Percentiles rank a stretch among this genome's conserved stretches.
phyloP scores from a whole-genome alignment of 768 basidiomycete species.

The Asterophora lycoperdoides region DNA sequence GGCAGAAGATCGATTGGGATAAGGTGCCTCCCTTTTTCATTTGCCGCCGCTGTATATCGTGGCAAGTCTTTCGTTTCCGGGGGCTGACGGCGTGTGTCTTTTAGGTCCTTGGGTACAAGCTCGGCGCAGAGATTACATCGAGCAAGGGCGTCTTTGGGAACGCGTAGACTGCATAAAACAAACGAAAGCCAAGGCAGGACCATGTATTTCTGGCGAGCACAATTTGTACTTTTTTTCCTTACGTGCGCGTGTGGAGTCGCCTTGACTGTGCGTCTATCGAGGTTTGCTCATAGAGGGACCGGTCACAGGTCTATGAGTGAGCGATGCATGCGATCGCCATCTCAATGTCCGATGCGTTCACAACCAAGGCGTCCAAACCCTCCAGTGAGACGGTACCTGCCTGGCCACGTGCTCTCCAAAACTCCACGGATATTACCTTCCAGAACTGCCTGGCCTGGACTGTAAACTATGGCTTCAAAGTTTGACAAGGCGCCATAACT shows the following conservation, averaged over 20 bases:
- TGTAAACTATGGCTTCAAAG: conserved; percentile 17
- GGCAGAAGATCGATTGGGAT: conserved; percentile 96
- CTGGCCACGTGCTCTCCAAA: conserved; percentile 10
- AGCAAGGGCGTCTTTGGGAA: conserved; percentile 52
- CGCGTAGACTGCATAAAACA: conserved; percentile 19
- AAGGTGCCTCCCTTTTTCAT: conserved; percentile 43
- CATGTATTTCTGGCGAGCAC: neutral
- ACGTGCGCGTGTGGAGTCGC: too few species aligned
- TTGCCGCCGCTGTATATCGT: too few species aligned
- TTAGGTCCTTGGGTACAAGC: conserved; percentile 57
- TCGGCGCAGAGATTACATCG: conserved; percentile 71
- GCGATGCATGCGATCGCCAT: conserved; percentile 11
- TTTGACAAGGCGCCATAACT: conserved; percentile 15
- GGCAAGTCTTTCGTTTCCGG: too few species aligned
- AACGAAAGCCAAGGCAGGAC: neutral
- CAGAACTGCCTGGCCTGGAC: conserved; percentile 16
- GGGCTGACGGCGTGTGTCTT: too few species aligned
- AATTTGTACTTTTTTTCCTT: too few species aligned
- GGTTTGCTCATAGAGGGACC: conserved; percentile 3
- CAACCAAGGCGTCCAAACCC: conserved; percentile 15
- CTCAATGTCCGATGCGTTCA: conserved; percentile 13
- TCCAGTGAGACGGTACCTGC: neutral
- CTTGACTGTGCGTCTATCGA: neutral
- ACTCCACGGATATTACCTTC: conserved; percentile 9
- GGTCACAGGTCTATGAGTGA: conserved; percentile 15